Evolutionary conservation across 495 filamentous ascomycete species (phyloP).

Genomic region (Aspergillus hancockii): DNA sequence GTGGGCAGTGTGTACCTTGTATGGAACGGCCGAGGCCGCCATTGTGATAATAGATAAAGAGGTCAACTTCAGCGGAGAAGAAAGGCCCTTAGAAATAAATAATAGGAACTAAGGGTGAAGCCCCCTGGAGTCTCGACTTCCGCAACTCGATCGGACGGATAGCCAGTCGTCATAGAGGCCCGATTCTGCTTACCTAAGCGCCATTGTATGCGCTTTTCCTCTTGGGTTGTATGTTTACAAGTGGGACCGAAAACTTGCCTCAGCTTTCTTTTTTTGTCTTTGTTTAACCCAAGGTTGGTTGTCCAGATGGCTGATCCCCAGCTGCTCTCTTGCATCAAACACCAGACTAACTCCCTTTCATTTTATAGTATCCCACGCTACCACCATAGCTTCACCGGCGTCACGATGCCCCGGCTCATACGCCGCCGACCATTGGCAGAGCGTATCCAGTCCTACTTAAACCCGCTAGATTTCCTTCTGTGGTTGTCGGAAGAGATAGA

Average conservation of each 20-base stretch:
- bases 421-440: conserved; percentile 74
- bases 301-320: not conserved
- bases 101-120: conserved; percentile 1
- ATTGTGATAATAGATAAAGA: conserved; percentile 25
- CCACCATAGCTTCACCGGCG: conserved; percentile 9
- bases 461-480: conserved; percentile 84
- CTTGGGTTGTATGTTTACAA: conserved; percentile 16
- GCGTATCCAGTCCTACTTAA: conserved; percentile 74
- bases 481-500: conserved; percentile 90
- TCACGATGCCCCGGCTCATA: conserved; percentile 72
- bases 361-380: not conserved
- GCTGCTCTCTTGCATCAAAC: not conserved
- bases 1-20: conserved; percentile 36
- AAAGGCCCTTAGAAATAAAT: not conserved
- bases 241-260: conserved; percentile 12
- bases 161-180: conserved; percentile 23
- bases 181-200: conserved; percentile 28
- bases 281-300: not conserved
- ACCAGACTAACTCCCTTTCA: not conserved
- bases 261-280: conserved; percentile 2
- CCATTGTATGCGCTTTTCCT: conserved; percentile 9
- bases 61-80: not conserved
- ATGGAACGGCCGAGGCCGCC: conserved; percentile 38
- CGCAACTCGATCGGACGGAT: not conserved
- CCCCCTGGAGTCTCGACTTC: conserved; percentile 12